Percentiles rank a stretch among this genome's conserved stretches.
Evolutionary conservation across 345 rosid species (phyloP).

Genomic region (Kandelia obovata): DNA sequence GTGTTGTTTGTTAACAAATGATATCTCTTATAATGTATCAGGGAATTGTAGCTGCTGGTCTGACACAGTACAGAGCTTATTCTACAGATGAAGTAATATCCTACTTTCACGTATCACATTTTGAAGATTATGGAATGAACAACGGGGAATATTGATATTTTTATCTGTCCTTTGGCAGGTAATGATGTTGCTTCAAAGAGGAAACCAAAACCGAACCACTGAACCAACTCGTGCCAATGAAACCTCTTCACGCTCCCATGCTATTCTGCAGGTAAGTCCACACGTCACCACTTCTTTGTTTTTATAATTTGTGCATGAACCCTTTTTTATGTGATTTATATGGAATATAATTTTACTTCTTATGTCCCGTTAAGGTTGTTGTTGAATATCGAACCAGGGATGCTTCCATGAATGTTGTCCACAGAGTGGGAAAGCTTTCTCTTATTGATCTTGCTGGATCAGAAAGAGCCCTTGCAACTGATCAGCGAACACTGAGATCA

Average conservation of each 20-base stretch:
- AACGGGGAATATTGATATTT: conserved; percentile 7
- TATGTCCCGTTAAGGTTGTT: conserved; percentile 46
- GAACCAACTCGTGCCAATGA: conserved; percentile 93
- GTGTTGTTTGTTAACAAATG: too few relatives aligned
- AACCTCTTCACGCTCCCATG: conserved; percentile 96
- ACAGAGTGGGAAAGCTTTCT: conserved; percentile 75
- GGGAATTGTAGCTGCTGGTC: conserved; percentile 94
- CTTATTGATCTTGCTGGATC: conserved; percentile 98
- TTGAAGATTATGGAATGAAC: conserved; percentile 5
- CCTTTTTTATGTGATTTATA: background rate
- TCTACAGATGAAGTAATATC: conserved; percentile 79
- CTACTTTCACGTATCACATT: conserved; percentile 1
- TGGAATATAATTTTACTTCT: background rate
- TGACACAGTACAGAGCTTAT: conserved; percentile 91
- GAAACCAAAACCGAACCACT: conserved; percentile 90
- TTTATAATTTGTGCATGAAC: background rate
- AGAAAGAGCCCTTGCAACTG: conserved; percentile 92
- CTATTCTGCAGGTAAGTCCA: conserved; percentile 74
- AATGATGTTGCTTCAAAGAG: conserved; percentile 85
- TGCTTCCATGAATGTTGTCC: conserved; percentile 59
- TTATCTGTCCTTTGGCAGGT: conserved; percentile 46
- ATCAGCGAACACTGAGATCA: conserved; percentile 84
- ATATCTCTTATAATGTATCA: conserved; percentile 14
- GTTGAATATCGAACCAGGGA: conserved; percentile 71
- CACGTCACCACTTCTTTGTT: background rate